A percentile compares a stretch with the other conserved stretches of the same genome.
Conservation (phyloP, 306 rosid genomes). For the Alnus glutinosa region DNA sequence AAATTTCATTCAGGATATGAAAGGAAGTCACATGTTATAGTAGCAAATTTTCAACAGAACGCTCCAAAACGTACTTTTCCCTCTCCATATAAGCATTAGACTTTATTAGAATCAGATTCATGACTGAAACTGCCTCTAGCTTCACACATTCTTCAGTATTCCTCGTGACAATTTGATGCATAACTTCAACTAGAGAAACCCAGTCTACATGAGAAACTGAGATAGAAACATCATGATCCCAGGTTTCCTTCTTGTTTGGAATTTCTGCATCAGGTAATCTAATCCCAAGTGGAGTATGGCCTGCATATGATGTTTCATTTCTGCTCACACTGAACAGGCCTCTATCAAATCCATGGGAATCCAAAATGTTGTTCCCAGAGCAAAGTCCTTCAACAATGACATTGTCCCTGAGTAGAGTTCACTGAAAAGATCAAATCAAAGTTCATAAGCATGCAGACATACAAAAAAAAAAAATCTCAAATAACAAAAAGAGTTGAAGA, state of each 20-base stretch:
- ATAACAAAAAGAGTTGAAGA: not conserved
- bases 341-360: constrained; percentile 42
- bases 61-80: constrained; percentile 58
- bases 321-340: constrained; percentile 22
- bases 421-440: constrained; percentile 99
- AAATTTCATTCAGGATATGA: constrained; percentile 18
- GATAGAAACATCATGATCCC: constrained; percentile 40
- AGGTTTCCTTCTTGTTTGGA: constrained; percentile 36
- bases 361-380: constrained; percentile 39
- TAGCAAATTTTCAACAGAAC: constrained; percentile 23
- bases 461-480: constrained; percentile 17
- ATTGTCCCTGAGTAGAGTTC: constrained; percentile 97
- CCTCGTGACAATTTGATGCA: constrained; percentile 59
- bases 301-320: constrained; percentile 25
- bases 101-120: constrained; percentile 62
- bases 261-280: constrained; percentile 34
- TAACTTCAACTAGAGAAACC: constrained; percentile 51
- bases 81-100: constrained; percentile 63
- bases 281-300: constrained; percentile 16
- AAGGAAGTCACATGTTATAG: constrained; percentile 9
- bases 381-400: constrained; percentile 56
- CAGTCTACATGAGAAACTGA: constrained; percentile 59
- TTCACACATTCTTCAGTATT: constrained; percentile 64
- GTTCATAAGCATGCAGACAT: constrained; percentile 67
- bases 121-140: constrained; percentile 60